Conservation (phyloP, 1,284 basidiomycete species). For the Dichomitus squalens region DNA sequence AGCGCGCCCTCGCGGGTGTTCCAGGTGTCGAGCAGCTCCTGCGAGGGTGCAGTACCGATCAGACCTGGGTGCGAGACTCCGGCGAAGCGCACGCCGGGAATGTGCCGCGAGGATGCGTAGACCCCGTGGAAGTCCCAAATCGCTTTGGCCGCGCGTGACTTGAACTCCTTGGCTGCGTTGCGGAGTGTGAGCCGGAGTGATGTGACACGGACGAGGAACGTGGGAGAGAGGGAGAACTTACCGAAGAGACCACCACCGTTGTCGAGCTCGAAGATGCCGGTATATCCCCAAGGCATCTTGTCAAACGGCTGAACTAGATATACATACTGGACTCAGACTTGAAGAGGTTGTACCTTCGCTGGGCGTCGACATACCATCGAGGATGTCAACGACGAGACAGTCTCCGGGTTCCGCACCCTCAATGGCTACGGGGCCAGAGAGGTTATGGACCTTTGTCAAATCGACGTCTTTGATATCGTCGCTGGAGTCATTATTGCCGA, state of each 20-base stretch:
- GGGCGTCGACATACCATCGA: constrained; percentile 53
- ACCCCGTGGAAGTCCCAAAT: constrained; percentile 82
- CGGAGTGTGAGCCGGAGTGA: neutral
- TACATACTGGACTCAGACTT: neutral
- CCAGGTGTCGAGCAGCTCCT: constrained; percentile 74
- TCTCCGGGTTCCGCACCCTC: constrained; percentile 81
- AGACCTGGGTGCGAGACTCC: constrained; percentile 79
- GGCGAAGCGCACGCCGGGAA: constrained; percentile 79
- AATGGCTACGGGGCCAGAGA: constrained; percentile 75
- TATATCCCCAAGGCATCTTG: constrained; percentile 83
- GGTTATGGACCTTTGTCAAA: constrained; percentile 68
- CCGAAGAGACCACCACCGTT: constrained; percentile 80
- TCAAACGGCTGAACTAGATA: constrained; percentile 65
- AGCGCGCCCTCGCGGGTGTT: constrained; percentile 71
- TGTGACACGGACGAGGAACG: neutral
- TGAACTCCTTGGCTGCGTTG: constrained; percentile 60
- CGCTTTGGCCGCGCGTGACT: constrained; percentile 73
- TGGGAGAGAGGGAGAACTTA: constrained; percentile 27
- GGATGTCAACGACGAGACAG: constrained; percentile 76
- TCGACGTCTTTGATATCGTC: constrained; percentile 73
- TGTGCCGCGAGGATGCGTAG: constrained; percentile 72
- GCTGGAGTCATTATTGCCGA: constrained; percentile 74
- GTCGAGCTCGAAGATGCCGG: constrained; percentile 73
- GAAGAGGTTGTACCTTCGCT: neutral
- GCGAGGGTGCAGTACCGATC: constrained; percentile 76